Evolutionary conservation across 1,284 basidiomycete genomes (phyloP).

Genomic region (Fomitopsis betulina): DNA sequence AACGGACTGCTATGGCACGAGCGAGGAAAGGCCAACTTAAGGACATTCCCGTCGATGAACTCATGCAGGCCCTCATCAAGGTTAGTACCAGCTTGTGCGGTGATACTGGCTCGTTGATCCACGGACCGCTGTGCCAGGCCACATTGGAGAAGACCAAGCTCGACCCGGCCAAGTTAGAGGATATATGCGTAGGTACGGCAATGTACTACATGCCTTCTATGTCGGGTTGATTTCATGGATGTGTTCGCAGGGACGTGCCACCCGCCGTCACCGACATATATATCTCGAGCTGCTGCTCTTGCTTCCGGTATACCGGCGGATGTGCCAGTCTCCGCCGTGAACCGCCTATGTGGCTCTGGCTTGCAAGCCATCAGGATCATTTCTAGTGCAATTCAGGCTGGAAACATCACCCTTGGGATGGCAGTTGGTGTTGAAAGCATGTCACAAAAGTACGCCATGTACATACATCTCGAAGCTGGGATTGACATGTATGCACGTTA

Average conservation of each 20-base stretch:
- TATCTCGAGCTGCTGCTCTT: conserved; percentile 75
- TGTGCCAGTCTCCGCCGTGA: conserved; percentile 71
- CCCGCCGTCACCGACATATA: conserved; percentile 77
- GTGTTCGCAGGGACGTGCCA: conserved; percentile 65
- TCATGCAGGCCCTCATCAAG: conserved; percentile 67
- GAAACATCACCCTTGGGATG: conserved; percentile 69
- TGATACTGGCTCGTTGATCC: neutral
- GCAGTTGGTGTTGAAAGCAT: conserved; percentile 85
- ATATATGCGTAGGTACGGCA: conserved; percentile 72
- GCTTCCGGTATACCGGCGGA: conserved; percentile 77
- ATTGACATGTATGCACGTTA: neutral
- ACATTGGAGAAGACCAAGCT: conserved; percentile 43
- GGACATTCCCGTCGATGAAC: conserved; percentile 70
- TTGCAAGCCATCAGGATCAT: conserved; percentile 82
- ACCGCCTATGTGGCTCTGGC: conserved; percentile 81
- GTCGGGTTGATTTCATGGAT: neutral
- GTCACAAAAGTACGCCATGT: conserved; percentile 60
- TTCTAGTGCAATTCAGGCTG: conserved; percentile 72
- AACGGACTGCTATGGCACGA: conserved; percentile 73
- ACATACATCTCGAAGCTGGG: conserved; percentile 5
- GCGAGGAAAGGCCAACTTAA: conserved; percentile 80
- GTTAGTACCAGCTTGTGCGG: conserved; percentile 29
- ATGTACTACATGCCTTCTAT: neutral
- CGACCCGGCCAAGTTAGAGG: conserved; percentile 63
- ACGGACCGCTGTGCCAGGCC: conserved; percentile 30